phyloP scores from a whole-genome alignment of 2,329 filamentous ascomycete genomes.

The Pseudogymnoascus sp. region DNA sequence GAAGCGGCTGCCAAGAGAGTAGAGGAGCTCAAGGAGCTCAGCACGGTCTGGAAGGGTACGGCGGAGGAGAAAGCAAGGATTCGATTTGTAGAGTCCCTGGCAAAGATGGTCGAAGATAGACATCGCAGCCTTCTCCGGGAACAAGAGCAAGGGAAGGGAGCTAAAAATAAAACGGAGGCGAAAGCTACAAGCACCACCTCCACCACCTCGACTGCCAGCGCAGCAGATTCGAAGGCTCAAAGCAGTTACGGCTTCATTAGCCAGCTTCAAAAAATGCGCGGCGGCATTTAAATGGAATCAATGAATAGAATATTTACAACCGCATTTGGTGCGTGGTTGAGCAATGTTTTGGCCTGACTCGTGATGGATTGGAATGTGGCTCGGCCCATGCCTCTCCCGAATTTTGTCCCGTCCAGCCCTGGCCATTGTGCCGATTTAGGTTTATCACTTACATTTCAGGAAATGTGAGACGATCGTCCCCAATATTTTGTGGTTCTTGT shows the following conservation, averaged over 20 bases:
- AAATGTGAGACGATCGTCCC: neutral
- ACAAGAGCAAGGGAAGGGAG: constrained; percentile 24
- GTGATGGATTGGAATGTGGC: neutral
- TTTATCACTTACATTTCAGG: constrained; percentile 3
- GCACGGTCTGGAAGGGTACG: constrained; percentile 87
- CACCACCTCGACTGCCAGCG: constrained; percentile 15
- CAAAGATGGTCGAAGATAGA: constrained; percentile 74
- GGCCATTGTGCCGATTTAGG: neutral
- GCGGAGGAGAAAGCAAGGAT: constrained; percentile 81
- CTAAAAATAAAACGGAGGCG: constrained; percentile 14
- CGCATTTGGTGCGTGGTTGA: neutral
- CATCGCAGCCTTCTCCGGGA: constrained; percentile 28
- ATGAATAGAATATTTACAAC: neutral
- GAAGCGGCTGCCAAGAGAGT: constrained; percentile 68
- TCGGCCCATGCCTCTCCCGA: neutral
- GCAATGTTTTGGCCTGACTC: neutral
- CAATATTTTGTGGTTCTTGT: neutral
- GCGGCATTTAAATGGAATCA: constrained; percentile 20
- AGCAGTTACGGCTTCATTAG: constrained; percentile 31
- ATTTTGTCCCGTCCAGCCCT: neutral
- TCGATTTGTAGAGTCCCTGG: constrained; percentile 74
- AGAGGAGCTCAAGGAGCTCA: constrained; percentile 67
- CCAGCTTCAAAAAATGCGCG: constrained; percentile 30
- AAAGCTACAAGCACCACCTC: neutral
- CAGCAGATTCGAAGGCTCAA: constrained; percentile 16